phyloP scores from a whole-genome alignment of 345 rosid genomes.

The Aquilaria malaccensis region DNA sequence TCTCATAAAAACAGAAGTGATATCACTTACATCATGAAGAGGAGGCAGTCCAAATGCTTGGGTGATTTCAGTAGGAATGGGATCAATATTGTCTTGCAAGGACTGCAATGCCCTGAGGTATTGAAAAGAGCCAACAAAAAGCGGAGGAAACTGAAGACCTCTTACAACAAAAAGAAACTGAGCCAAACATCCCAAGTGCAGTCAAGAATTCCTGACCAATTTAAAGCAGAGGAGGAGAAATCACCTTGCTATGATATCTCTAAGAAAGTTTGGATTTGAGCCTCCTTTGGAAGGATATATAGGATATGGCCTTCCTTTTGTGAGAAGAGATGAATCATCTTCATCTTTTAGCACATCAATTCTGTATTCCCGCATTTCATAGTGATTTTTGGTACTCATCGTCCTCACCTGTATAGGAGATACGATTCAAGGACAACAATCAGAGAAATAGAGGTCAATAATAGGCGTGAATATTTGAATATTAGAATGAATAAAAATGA shows the following conservation, averaged over 20 bases:
- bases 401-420: slow-evolving; percentile 42
- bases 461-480: no score
- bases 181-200: slow-evolving; percentile 1
- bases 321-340: slow-evolving; percentile 40
- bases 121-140: slow-evolving; percentile 4
- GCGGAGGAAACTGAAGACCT: not conserved
- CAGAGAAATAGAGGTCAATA: no score
- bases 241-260: slow-evolving; percentile 65
- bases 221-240: slow-evolving; percentile 9
- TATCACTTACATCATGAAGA: slow-evolving; percentile 63
- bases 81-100: slow-evolving; percentile 58
- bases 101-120: slow-evolving; percentile 51
- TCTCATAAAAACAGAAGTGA: slow-evolving; percentile 1
- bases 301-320: slow-evolving; percentile 73
- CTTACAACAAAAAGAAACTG: slow-evolving; percentile 1
- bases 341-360: slow-evolving; percentile 76
- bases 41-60: slow-evolving; percentile 60
- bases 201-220: slow-evolving; percentile 2
- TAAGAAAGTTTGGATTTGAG: slow-evolving; percentile 54
- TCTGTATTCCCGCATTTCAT: slow-evolving; percentile 81
- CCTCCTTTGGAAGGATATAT: slow-evolving; percentile 96
- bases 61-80: slow-evolving; percentile 63
- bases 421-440: slow-evolving; percentile 7
- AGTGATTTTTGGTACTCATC: slow-evolving; percentile 58
- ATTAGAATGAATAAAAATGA: no score